A percentile compares a stretch with the other conserved stretches of the same genome.
Conservation (phyloP, 2,329 filamentous ascomycete genomes). For the Exophiala phaeomuriformis region DNA sequence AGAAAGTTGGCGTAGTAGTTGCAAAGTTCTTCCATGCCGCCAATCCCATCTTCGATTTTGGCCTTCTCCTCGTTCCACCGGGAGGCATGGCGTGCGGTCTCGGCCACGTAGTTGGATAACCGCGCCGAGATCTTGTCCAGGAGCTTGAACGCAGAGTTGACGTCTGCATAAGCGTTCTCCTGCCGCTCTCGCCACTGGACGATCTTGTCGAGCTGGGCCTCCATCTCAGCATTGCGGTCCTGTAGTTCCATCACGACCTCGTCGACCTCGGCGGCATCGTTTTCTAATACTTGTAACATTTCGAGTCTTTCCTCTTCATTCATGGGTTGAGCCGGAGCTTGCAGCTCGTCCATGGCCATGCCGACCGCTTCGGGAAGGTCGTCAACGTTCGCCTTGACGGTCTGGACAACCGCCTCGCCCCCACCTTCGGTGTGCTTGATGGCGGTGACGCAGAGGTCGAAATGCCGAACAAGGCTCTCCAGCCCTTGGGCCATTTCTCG, state of each 20-base stretch:
- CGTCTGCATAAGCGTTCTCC: slow-evolving; percentile 47
- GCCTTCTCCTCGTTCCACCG: slow-evolving; percentile 69
- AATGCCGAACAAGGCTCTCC: slow-evolving; percentile 74
- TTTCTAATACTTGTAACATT: slow-evolving; percentile 68
- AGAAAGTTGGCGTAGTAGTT: slow-evolving; percentile 85
- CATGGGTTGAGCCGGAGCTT: slow-evolving; percentile 58
- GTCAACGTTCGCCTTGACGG: slow-evolving; percentile 46
- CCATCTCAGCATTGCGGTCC: slow-evolving; percentile 69
- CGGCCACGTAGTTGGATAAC: slow-evolving; percentile 48
- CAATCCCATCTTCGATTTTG: slow-evolving; percentile 60
- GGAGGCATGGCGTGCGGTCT: slow-evolving; percentile 41
- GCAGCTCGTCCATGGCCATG: slow-evolving; percentile 30
- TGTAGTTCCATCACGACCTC: slow-evolving; percentile 62
- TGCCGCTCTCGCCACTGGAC: slow-evolving; percentile 55
- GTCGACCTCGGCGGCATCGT: slow-evolving; percentile 52
- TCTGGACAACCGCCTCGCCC: slow-evolving; percentile 59
- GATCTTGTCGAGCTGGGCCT: slow-evolving; percentile 59
- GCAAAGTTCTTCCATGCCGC: slow-evolving; percentile 68
- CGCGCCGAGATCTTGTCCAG: slow-evolving; percentile 62
- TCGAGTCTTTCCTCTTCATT: slow-evolving; percentile 69
- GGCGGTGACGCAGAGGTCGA: slow-evolving; percentile 86
- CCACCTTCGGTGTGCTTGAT: slow-evolving; percentile 83
- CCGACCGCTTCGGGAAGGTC: slow-evolving; percentile 51
- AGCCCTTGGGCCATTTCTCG: slow-evolving; percentile 75
- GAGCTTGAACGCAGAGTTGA: slow-evolving; percentile 56